Evolutionary conservation across 139 green algal species (phyloP).

Genomic region (Chlamydomonas sphaeroides): DNA sequence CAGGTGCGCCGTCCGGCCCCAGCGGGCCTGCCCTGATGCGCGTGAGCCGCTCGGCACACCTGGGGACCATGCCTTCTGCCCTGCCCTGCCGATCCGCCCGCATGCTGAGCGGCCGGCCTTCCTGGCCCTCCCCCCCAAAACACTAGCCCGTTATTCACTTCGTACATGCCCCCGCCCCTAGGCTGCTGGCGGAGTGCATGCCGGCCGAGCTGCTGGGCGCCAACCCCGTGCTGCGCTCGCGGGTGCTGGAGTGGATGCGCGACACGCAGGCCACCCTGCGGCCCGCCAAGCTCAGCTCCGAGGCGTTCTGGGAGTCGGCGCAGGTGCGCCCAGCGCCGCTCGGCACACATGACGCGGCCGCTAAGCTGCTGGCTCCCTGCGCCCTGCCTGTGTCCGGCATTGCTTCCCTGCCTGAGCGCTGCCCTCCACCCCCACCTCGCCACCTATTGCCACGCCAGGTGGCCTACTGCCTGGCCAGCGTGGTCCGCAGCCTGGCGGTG

Average conservation of each 20-base stretch:
- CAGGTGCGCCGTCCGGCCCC: slow-evolving; percentile 57
- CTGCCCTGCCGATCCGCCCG: too few relatives aligned
- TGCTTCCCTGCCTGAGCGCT: too few relatives aligned
- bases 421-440: too few relatives aligned
- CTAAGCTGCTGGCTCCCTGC: too few relatives aligned
- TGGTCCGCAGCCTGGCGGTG: slow-evolving; percentile 46
- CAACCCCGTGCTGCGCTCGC: slow-evolving; percentile 43
- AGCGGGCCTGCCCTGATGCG: background rate
- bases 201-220: slow-evolving; percentile 2
- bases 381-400: too few relatives aligned
- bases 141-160: too few relatives aligned
- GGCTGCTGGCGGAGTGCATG: slow-evolving; percentile 24
- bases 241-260: slow-evolving; percentile 76
- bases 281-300: background rate
- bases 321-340: slow-evolving; percentile 59
- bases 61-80: too few relatives aligned
- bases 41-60: too few relatives aligned
- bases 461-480: slow-evolving; percentile 71
- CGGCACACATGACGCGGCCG: too few relatives aligned
- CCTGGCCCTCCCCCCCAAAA: background rate
- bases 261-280: slow-evolving; percentile 65
- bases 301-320: slow-evolving; percentile 59
- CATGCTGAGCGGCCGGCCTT: too few relatives aligned
- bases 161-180: too few relatives aligned
- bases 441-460: slow-evolving; percentile 55